These are phyloP conservation scores for Ceratobasidium sp. DNA, from an alignment of 1,284 basidiomycete species.

Conservation along the genomic window DNA sequence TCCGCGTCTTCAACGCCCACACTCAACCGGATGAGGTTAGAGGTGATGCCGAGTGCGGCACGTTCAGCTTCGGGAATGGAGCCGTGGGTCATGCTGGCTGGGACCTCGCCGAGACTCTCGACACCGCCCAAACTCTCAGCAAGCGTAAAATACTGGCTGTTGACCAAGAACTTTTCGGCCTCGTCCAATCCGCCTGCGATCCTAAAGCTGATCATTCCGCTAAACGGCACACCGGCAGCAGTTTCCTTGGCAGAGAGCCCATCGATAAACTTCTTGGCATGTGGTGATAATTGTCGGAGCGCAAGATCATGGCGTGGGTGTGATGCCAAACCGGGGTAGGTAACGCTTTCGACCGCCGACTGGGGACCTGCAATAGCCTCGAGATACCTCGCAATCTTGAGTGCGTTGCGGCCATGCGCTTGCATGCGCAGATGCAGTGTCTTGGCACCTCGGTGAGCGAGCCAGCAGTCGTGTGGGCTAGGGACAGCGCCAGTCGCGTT, in stretches of 20 bases:
- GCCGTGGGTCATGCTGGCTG: slow-evolving; percentile 84
- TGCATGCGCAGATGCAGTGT: slow-evolving; percentile 89
- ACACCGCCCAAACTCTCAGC: slow-evolving; percentile 93
- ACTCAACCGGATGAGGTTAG: slow-evolving; percentile 81
- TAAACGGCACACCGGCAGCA: slow-evolving; percentile 42
- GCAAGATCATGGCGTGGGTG: slow-evolving; percentile 35
- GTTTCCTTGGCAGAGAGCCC: slow-evolving; percentile 37
- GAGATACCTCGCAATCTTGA: slow-evolving; percentile 76
- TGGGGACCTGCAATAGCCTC: slow-evolving; percentile 54
- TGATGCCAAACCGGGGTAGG: slow-evolving; percentile 63
- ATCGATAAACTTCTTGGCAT: slow-evolving; percentile 59
- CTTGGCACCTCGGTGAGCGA: slow-evolving; percentile 90
- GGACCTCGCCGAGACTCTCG: slow-evolving; percentile 87
- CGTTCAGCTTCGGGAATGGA: slow-evolving; percentile 77
- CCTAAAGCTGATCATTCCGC: slow-evolving; percentile 58
- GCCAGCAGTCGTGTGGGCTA: slow-evolving; percentile 89
- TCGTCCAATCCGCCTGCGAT: slow-evolving; percentile 63
- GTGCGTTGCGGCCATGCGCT: slow-evolving; percentile 84
- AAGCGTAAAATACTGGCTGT: slow-evolving; percentile 77
- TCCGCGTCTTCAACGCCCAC: slow-evolving; percentile 90
- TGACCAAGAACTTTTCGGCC: slow-evolving; percentile 75
- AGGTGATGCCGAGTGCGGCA: slow-evolving; percentile 77
- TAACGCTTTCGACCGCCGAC: slow-evolving; percentile 51
- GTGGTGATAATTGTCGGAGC: slow-evolving; percentile 59
- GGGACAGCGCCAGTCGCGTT: slow-evolving; percentile 91